phyloP scores from a whole-genome alignment of 140 eudicot genomes.

The Anethum foeniculum region DNA sequence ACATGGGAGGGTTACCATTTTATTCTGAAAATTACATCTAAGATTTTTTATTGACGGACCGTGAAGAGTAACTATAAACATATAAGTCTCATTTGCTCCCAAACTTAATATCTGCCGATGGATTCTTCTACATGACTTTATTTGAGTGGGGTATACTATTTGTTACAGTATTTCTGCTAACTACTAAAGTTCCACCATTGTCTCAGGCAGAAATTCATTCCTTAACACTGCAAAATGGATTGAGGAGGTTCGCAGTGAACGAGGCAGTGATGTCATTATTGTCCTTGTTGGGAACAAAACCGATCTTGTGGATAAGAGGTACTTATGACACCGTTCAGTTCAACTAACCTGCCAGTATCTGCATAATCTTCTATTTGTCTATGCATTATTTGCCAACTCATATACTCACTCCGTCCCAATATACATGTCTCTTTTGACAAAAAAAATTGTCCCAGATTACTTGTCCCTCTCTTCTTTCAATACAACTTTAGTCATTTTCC shows the following conservation, averaged over 20 bases:
- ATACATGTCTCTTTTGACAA: too few species aligned
- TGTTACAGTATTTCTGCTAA: slow-evolving; percentile 8
- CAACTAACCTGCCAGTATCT: neutral
- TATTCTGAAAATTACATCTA: neutral
- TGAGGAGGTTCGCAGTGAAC: slow-evolving; percentile 84
- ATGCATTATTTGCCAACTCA: neutral
- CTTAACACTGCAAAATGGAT: slow-evolving; percentile 76
- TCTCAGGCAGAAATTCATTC: slow-evolving; percentile 64
- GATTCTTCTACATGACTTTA: neutral
- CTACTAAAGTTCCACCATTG: neutral
- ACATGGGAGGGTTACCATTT: neutral
- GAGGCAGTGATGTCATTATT: slow-evolving; percentile 84
- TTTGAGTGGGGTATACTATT: neutral
- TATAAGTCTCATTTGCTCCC: neutral
- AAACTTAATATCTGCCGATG: neutral
- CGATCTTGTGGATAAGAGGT: slow-evolving; percentile 89
- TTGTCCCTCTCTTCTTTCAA: too few species aligned
- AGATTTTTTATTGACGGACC: neutral
- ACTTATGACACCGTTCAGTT: slow-evolving; percentile 8
- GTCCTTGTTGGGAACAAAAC: slow-evolving; percentile 88
- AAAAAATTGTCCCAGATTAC: too few species aligned
- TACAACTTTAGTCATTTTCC: too few species aligned
- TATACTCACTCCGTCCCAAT: too few species aligned
- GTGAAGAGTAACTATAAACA: neutral
- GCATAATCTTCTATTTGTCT: neutral